Conservation (phyloP, 202 grass and related monocot species). For the Schoenoplectus tabernaemontani region DNA sequence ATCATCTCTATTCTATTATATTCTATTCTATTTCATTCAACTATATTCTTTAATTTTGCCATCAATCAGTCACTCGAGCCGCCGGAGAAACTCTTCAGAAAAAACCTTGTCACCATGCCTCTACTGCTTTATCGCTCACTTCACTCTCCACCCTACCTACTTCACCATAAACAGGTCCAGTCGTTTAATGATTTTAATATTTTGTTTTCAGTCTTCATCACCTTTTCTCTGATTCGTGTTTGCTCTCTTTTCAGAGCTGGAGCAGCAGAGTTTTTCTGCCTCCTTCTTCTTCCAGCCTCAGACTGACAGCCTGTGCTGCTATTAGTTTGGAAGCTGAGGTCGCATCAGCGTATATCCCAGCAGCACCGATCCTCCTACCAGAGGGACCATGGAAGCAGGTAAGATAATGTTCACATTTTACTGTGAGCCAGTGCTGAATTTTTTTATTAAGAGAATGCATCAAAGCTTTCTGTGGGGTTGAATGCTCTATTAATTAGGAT, state of each 20-base stretch:
- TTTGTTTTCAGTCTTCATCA: background rate
- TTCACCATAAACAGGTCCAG: background rate
- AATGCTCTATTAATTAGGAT: background rate
- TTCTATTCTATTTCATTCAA: too few relatives aligned
- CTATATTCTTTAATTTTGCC: too few relatives aligned
- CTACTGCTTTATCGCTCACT: background rate
- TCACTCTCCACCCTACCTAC: background rate
- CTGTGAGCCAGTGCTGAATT: background rate
- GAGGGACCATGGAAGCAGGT: constrained; percentile 89
- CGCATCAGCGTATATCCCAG: constrained; percentile 36
- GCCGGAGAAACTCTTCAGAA: background rate
- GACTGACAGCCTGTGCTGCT: background rate
- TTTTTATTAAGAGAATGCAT: constrained; percentile 21
- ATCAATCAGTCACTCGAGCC: too few relatives aligned
- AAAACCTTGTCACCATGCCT: constrained; percentile 8
- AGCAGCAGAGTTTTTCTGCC: background rate
- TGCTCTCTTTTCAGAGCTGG: background rate
- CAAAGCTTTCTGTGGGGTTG: constrained; percentile 5
- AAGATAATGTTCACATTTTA: background rate
- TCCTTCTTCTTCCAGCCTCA: background rate
- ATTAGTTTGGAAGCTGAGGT: constrained; percentile 1
- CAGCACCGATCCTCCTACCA: constrained; percentile 84
- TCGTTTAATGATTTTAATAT: background rate
- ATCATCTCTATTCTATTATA: too few relatives aligned
- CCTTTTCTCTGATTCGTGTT: background rate